A percentile compares a stretch with the other conserved stretches of the same genome.
phyloP scores from a whole-genome alignment of 176 grass and related monocot species.

The Neostapfia colusana region DNA sequence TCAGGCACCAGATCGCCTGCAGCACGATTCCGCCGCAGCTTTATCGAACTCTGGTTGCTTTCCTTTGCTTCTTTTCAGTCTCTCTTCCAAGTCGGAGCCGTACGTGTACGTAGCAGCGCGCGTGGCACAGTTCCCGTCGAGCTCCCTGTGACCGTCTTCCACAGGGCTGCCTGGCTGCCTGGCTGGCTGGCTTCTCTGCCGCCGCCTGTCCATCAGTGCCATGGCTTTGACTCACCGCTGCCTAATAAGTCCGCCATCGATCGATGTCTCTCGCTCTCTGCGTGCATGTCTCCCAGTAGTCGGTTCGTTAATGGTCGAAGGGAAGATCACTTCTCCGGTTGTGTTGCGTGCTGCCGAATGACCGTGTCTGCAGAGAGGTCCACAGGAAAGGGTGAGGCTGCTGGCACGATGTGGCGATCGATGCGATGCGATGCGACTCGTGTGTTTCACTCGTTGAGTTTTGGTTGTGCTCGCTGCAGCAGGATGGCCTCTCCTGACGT shows the following conservation, averaged over 20 bases:
- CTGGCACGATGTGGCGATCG: not conserved
- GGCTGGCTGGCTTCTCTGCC: not conserved
- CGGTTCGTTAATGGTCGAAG: not conserved
- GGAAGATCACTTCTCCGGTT: too few relatives aligned
- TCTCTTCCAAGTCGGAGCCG: not conserved
- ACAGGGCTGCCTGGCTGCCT: too few relatives aligned
- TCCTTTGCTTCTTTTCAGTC: not conserved
- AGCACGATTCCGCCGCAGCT: constrained; percentile 30
- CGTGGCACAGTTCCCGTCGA: not conserved
- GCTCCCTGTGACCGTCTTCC: not conserved
- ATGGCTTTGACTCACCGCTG: constrained; percentile 1
- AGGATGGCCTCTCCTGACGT: too few relatives aligned
- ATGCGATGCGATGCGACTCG: too few relatives aligned
- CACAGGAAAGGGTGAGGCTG: not conserved
- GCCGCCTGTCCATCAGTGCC: not conserved
- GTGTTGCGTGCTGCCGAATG: too few relatives aligned
- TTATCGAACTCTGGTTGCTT: constrained; percentile 18
- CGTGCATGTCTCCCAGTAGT: not conserved
- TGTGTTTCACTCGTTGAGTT: too few relatives aligned
- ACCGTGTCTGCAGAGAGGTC: too few relatives aligned
- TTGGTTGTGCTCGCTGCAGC: too few relatives aligned
- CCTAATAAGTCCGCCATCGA: not conserved
- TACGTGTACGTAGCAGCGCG: not conserved
- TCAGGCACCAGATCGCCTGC: constrained; percentile 22
- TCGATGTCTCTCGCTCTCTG: not conserved